A percentile compares a stretch with the other conserved stretches of the same genome.
Conservation (phyloP, 805 yeast species). For the Metschnikowia koreensis region DNA sequence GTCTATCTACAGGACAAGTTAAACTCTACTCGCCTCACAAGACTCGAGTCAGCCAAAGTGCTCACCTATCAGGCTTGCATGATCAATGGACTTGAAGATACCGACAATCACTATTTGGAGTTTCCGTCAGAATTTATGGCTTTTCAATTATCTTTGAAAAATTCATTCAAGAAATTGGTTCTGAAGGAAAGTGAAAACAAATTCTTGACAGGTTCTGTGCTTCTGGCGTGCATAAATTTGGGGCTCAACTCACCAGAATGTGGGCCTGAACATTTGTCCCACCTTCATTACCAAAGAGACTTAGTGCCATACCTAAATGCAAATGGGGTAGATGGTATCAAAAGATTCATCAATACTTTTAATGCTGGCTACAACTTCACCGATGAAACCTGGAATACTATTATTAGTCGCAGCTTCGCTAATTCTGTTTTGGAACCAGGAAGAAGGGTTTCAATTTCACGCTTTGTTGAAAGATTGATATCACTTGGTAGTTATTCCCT, state of each 20-base stretch:
- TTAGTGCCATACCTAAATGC: slow-evolving; percentile 29
- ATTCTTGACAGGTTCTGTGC: background rate
- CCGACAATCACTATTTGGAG: slow-evolving; percentile 37
- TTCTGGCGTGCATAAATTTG: background rate
- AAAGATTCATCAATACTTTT: slow-evolving; percentile 27
- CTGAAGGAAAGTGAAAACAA: background rate
- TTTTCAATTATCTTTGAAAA: slow-evolving; percentile 17
- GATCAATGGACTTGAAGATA: slow-evolving; percentile 37
- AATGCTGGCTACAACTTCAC: slow-evolving; percentile 32
- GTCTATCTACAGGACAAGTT: background rate
- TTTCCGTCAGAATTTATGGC: slow-evolving; percentile 23
- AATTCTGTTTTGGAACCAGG: slow-evolving; percentile 20
- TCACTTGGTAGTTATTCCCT: background rate
- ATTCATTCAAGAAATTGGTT: background rate
- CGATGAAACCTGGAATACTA: slow-evolving; percentile 29
- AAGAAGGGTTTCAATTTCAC: slow-evolving; percentile 15
- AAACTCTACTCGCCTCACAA: background rate
- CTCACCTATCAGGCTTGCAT: slow-evolving; percentile 30
- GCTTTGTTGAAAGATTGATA: slow-evolving; percentile 25
- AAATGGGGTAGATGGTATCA: slow-evolving; percentile 25
- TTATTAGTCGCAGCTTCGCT: slow-evolving; percentile 30
- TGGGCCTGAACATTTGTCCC: background rate
- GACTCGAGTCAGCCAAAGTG: slow-evolving; percentile 19
- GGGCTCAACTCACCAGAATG: background rate
- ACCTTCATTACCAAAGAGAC: slow-evolving; percentile 20